phyloP scores from a whole-genome alignment of 2,329 filamentous ascomycete genomes.

The Rasamsonia emersonii region DNA sequence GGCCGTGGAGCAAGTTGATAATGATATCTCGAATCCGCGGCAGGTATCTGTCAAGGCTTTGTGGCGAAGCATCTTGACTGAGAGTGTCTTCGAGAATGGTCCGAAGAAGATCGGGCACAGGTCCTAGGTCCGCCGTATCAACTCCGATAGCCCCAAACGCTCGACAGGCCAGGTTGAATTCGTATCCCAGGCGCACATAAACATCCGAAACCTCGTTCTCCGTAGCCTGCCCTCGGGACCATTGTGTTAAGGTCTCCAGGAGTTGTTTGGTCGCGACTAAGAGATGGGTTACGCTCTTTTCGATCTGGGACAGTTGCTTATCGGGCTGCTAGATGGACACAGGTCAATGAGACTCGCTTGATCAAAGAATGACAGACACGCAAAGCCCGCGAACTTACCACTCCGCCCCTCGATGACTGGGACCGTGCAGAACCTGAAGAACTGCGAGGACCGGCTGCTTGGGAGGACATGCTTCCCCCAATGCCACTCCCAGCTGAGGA shows the following conservation, averaged over 20 bases:
- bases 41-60: conserved; percentile 87
- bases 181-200: conserved; percentile 93
- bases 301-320: conserved; percentile 85
- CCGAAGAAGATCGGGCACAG: conserved; percentile 84
- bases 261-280: conserved; percentile 97
- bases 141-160: conserved; percentile 96
- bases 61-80: conserved; percentile 88
- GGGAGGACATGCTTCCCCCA: conserved; percentile 42
- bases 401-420: conserved; percentile 44
- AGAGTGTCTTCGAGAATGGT: conserved; percentile 91
- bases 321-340: conserved; percentile 48
- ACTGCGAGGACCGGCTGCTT: conserved; percentile 50
- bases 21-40: conserved; percentile 96
- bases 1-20: conserved; percentile 87
- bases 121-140: conserved; percentile 86
- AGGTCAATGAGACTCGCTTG: conserved; percentile 4
- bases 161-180: conserved; percentile 97
- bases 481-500: conserved; percentile 41
- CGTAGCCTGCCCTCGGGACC: conserved; percentile 85
- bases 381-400: conserved; percentile 43
- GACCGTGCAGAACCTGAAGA: conserved; percentile 61
- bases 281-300: conserved; percentile 96
- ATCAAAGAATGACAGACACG: conserved; percentile 3
- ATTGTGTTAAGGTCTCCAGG: conserved; percentile 92
- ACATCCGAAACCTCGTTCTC: conserved; percentile 96